Evolutionary conservation across 768 basidiomycete genomes (phyloP).

Genomic region (Daedaleopsis nitida): DNA sequence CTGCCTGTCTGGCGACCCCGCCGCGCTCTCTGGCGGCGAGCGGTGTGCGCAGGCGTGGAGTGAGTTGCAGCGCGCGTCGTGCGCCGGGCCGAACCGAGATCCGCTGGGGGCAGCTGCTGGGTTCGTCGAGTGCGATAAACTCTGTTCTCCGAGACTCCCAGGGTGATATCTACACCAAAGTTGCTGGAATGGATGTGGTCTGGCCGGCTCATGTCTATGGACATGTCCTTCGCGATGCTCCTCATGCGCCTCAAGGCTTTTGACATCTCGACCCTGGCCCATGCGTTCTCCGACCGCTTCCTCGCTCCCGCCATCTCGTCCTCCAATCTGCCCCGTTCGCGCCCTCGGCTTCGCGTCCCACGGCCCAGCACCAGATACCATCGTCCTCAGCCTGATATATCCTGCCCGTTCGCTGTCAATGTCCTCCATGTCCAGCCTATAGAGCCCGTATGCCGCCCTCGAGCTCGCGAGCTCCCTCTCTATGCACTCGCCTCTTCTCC

Average conservation of each 20-base stretch:
- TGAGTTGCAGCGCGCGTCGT: slow-evolving; percentile 10
- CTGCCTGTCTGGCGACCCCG: not conserved
- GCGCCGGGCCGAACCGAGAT: slow-evolving; percentile 20
- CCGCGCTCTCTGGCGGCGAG: no score
- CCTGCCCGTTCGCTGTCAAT: slow-evolving; percentile 7
- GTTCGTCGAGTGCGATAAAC: not conserved
- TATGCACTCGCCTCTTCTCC: not conserved
- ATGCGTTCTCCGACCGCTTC: slow-evolving; percentile 1
- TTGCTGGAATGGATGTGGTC: slow-evolving; percentile 3
- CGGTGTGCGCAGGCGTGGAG: slow-evolving; percentile 13
- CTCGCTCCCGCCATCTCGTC: slow-evolving; percentile 7
- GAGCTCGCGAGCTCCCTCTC: slow-evolving; percentile 3
- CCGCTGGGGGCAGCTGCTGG: slow-evolving; percentile 6
- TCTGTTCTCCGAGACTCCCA: slow-evolving; percentile 7
- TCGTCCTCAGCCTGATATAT: slow-evolving; percentile 10
- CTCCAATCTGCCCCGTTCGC: not conserved
- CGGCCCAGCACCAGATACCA: not conserved
- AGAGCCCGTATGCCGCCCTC: slow-evolving; percentile 4
- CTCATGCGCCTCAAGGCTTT: slow-evolving; percentile 1
- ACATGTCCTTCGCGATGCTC: slow-evolving; percentile 1
- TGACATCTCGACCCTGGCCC: slow-evolving; percentile 7
- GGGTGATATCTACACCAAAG: not conserved
- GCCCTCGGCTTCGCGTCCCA: slow-evolving; percentile 11
- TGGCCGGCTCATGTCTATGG: slow-evolving; percentile 2
- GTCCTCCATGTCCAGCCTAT: slow-evolving; percentile 3